These are phyloP conservation scores for Poterioochromonas sp. DNA, from an alignment of 352 stramenopile genomes.

Conservation along the genomic window DNA sequence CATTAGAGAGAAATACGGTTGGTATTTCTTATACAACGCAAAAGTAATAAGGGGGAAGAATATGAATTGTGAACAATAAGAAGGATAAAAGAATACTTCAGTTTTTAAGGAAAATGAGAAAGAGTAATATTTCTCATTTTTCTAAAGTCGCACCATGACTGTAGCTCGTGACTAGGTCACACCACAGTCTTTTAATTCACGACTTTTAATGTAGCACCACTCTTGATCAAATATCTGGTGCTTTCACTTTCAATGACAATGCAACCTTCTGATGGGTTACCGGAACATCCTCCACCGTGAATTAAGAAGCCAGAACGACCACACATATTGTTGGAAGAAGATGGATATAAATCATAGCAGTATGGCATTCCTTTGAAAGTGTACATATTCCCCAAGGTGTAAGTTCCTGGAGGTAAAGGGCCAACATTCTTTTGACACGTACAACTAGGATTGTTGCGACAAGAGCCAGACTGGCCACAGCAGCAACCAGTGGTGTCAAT, in stretches of 20 bases:
- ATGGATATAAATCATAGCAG: conserved; percentile 10
- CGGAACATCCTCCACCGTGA: background rate
- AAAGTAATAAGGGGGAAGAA: too few relatives aligned
- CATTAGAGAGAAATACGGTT: too few relatives aligned
- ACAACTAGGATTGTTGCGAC: conserved; percentile 2
- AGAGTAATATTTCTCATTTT: too few relatives aligned
- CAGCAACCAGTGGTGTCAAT: conserved; percentile 6
- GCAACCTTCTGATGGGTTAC: conserved; percentile 1
- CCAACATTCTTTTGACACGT: background rate
- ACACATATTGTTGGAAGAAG: conserved; percentile 26
- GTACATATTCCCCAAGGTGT: conserved; percentile 9
- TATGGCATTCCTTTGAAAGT: conserved; percentile 13
- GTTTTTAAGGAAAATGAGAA: too few relatives aligned
- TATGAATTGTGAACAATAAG: too few relatives aligned
- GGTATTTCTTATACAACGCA: too few relatives aligned
- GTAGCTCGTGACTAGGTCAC: too few relatives aligned
- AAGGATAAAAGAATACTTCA: too few relatives aligned
- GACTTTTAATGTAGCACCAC: conserved; percentile 12
- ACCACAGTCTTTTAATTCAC: background rate
- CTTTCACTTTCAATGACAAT: conserved; percentile 13
- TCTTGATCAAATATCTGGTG: conserved; percentile 19
- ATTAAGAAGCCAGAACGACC: conserved; percentile 21
- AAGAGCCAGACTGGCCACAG: conserved; percentile 10
- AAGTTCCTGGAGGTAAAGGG: conserved; percentile 6
- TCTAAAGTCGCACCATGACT: too few relatives aligned